phyloP scores from a whole-genome alignment of 805 yeast species.

The Monosporozyma yasuniensis region DNA sequence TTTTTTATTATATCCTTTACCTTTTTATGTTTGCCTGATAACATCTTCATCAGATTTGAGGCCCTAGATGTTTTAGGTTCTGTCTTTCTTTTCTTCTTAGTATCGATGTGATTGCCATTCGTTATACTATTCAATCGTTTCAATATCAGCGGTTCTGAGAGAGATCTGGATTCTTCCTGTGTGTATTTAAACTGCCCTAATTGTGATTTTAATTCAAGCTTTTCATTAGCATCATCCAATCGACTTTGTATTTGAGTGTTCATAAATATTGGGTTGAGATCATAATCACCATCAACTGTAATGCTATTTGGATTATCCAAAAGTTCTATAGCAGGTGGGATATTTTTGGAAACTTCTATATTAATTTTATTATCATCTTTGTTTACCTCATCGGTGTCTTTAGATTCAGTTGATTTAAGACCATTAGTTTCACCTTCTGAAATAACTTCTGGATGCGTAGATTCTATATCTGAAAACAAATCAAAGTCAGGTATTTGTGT shows the following conservation, averaged over 20 bases:
- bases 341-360: background rate
- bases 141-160: background rate
- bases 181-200: constrained; percentile 19
- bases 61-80: constrained; percentile 6
- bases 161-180: background rate
- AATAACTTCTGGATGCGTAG: background rate
- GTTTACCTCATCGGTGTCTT: background rate
- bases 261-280: constrained; percentile 11
- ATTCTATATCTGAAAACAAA: constrained; percentile 2
- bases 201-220: constrained; percentile 10
- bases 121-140: background rate
- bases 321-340: background rate
- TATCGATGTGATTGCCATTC: no score
- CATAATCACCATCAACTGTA: background rate
- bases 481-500: constrained; percentile 3
- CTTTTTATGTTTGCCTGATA: constrained; percentile 29
- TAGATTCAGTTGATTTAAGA: background rate
- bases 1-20: constrained; percentile 18
- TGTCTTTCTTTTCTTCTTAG: background rate
- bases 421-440: background rate
- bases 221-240: constrained; percentile 20
- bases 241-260: constrained; percentile 28
- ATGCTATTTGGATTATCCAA: background rate
- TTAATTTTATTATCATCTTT: background rate
- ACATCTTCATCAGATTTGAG: constrained; percentile 13